Conservation (phyloP, 2,329 filamentous ascomycete species). For the Fusarium brevicatenulatum region DNA sequence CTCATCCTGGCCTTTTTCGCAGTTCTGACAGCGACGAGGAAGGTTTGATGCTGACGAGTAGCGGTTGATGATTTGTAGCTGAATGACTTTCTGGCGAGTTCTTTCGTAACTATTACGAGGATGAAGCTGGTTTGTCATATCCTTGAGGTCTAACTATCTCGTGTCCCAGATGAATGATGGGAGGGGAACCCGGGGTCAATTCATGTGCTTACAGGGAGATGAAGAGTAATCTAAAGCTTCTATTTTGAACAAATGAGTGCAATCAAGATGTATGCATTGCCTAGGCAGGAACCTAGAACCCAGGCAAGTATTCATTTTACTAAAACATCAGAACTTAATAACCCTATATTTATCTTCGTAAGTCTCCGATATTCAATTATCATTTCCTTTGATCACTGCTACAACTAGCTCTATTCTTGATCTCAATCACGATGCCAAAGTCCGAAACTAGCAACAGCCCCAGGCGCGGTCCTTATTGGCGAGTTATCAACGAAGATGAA, state of each 20-base stretch:
- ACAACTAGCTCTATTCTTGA: slow-evolving; percentile 20
- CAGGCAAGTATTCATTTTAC: neutral
- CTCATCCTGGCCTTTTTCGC: slow-evolving; percentile 17
- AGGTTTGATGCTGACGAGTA: slow-evolving; percentile 36
- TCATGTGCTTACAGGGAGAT: neutral
- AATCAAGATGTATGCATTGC: neutral
- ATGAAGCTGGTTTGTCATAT: slow-evolving; percentile 17
- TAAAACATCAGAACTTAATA: neutral
- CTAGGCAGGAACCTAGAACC: neutral
- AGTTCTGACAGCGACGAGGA: slow-evolving; percentile 32
- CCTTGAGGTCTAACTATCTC: neutral
- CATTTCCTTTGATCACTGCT: slow-evolving; percentile 10
- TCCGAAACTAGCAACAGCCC: slow-evolving; percentile 5
- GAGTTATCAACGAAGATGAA: neutral
- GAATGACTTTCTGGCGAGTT: neutral
- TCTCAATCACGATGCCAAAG: slow-evolving; percentile 9
- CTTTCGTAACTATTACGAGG: slow-evolving; percentile 20
- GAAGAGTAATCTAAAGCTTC: neutral
- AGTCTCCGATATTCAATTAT: neutral
- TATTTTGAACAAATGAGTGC: neutral
- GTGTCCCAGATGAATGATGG: neutral
- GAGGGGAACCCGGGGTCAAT: neutral
- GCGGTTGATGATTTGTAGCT: slow-evolving; percentile 16
- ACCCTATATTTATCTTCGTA: neutral
- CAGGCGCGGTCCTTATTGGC: slow-evolving; percentile 4